Conservation (phyloP, 1,284 basidiomycete genomes). For the Tilletia indica region DNA sequence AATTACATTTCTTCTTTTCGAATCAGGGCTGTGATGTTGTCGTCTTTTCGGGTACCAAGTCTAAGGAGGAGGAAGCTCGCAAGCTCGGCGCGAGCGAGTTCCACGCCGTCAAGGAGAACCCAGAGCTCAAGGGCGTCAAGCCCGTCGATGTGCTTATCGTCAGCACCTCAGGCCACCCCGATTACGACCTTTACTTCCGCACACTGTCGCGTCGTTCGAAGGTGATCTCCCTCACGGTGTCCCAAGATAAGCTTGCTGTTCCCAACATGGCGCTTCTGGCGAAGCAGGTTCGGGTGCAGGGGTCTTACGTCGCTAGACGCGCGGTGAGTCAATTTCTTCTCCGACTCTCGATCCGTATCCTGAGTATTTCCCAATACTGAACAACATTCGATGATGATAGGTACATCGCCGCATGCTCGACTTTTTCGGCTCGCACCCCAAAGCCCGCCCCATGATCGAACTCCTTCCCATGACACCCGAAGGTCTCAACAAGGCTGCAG, state of each 20-base stretch:
- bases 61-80: slow-evolving; percentile 42
- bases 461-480: slow-evolving; percentile 50
- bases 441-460: slow-evolving; percentile 47
- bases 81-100: slow-evolving; percentile 45
- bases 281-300: slow-evolving; percentile 42
- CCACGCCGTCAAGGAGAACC: slow-evolving; percentile 45
- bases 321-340: background rate
- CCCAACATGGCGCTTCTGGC: slow-evolving; percentile 47
- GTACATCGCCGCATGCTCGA: slow-evolving; percentile 48
- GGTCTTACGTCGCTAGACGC: slow-evolving; percentile 44
- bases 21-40: slow-evolving; percentile 35
- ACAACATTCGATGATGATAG: background rate
- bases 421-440: slow-evolving; percentile 38
- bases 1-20: no score
- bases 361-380: background rate
- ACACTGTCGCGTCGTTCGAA: slow-evolving; percentile 40
- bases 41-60: slow-evolving; percentile 38
- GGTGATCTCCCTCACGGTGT: slow-evolving; percentile 47
- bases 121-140: slow-evolving; percentile 43
- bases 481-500: slow-evolving; percentile 44
- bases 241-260: slow-evolving; percentile 24
- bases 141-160: slow-evolving; percentile 44
- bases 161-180: slow-evolving; percentile 45
- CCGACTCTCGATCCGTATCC: background rate
- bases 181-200: slow-evolving; percentile 45